A percentile compares a stretch with the other conserved stretches of the same genome.
phyloP scores from a whole-genome alignment of 2,329 filamentous ascomycete species.

The Phaeosphaeriaceae sp. region DNA sequence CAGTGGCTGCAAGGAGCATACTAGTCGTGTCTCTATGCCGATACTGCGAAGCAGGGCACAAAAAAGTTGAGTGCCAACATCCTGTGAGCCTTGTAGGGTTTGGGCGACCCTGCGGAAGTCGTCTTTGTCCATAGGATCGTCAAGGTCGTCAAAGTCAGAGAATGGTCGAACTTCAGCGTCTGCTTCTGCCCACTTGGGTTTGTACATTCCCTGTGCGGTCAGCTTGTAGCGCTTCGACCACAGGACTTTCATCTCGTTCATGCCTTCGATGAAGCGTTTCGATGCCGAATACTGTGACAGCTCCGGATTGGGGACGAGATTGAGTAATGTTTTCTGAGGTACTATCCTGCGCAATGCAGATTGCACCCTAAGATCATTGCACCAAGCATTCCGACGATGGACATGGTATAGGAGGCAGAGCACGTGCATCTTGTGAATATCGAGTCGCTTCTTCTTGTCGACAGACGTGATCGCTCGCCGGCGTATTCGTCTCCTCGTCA shows the following conservation, averaged over 20 bases:
- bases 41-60: slow-evolving; percentile 84
- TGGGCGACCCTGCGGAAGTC: slow-evolving; percentile 78
- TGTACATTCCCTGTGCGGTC: slow-evolving; percentile 60
- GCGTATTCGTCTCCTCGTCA: slow-evolving; percentile 44
- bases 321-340: slow-evolving; percentile 68
- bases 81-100: slow-evolving; percentile 78
- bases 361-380: slow-evolving; percentile 77
- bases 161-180: slow-evolving; percentile 63
- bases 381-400: slow-evolving; percentile 83
- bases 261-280: slow-evolving; percentile 77
- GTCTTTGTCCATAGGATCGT: slow-evolving; percentile 70
- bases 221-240: slow-evolving; percentile 76
- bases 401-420: slow-evolving; percentile 82
- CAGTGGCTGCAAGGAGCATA: slow-evolving; percentile 88
- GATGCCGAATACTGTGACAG: slow-evolving; percentile 78
- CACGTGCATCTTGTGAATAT: slow-evolving; percentile 86
- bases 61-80: slow-evolving; percentile 88
- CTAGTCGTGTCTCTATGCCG: slow-evolving; percentile 81
- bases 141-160: slow-evolving; percentile 64
- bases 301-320: slow-evolving; percentile 71
- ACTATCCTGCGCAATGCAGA: slow-evolving; percentile 62
- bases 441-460: slow-evolving; percentile 68
- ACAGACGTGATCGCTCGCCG: slow-evolving; percentile 62
- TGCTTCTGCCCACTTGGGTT: slow-evolving; percentile 73
- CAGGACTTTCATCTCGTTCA: slow-evolving; percentile 71